Base-by-base conservation (phyloP, 352 stramenopile genomes). In the Pythium grandisporangium region DNA sequence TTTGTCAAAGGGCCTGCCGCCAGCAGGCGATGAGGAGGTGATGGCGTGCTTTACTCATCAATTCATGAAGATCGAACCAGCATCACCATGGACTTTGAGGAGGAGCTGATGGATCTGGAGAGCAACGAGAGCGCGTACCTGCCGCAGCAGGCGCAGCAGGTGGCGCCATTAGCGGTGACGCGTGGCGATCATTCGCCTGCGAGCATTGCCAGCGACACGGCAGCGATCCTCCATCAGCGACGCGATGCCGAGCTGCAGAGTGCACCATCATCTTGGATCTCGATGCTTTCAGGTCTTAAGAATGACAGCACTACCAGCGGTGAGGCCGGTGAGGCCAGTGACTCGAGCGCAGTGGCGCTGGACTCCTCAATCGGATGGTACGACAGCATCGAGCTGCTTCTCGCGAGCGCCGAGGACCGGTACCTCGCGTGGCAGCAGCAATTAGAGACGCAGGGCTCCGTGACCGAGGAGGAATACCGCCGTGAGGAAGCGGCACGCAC, bases 111-210 rank as follows among this genome's bases (percentile, higher is more conserved):
- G 71, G 66, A 81, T 34, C 51, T 84, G 38, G 58, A 45, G 17
- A 71, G 48, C 38, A 84, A 82, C 42, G 71, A 84, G 55, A 46
- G 48, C 36, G 66, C 51, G 40, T 84, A 84, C 48, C 37, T 84
- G 24, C 71, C 71, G 1, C 32, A 53, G 43, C 56, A 42, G 7
- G 16, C 26, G 34, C 44, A 42, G 45, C 55, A 64, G 21, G 23
- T 39, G 17, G 29, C 52, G 21, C 43, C 43, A 59, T 47, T 43
- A 21, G 45, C 26, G 4, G 35, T 51, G 32, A n/a, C n/a, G n/a
- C n/a, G n/a, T n/a, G n/a, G n/a, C n/a, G n/a, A n/a, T n/a, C 45
- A 52, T 34, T n/a, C 33, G 16, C 33, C 33, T 38, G 11, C 33
- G 56, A 23, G 16, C 41, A 7, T 21, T 40, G 10, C 38, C 62